phyloP scores from a whole-genome alignment of 2,329 filamentous ascomycete species.

The Cercospora berteroae region DNA sequence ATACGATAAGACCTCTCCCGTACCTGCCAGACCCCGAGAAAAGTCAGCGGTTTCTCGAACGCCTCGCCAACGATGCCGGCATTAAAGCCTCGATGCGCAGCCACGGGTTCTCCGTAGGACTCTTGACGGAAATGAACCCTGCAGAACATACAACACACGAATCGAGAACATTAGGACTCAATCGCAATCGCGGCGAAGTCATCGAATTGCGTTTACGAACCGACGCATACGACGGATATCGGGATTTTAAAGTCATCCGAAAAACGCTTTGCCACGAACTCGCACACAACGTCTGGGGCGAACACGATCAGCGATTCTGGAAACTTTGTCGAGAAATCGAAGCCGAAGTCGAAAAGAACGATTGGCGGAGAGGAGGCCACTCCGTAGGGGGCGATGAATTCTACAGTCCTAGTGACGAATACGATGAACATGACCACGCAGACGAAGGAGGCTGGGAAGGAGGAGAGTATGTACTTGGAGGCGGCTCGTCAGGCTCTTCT shows the following conservation, averaged over 20 bases:
- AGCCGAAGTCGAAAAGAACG: conserved; percentile 73
- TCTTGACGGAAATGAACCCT: conserved; percentile 96
- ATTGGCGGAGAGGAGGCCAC: conserved; percentile 72
- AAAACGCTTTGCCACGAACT: conserved; percentile 94
- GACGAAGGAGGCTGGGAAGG: conserved; percentile 75
- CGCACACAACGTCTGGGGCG: conserved; percentile 82
- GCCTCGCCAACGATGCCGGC: conserved; percentile 77
- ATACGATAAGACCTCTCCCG: conserved; percentile 68
- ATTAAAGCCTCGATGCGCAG: conserved; percentile 79
- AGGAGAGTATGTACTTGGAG: conserved; percentile 65
- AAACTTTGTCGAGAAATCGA: conserved; percentile 83
- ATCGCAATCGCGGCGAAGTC: conserved; percentile 81
- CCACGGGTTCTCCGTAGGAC: conserved; percentile 78
- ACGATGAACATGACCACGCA: conserved; percentile 48
- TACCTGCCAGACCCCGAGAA: conserved; percentile 75
- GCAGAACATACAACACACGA: conserved; percentile 77
- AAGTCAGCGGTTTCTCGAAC: conserved; percentile 68
- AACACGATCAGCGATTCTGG: conserved; percentile 89
- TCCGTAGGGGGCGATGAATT: conserved; percentile 60
- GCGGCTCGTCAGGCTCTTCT: conserved; percentile 20
- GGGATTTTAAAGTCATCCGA: conserved; percentile 87
- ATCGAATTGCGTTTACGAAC: conserved; percentile 91
- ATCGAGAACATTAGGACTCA: conserved; percentile 79
- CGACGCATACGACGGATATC: conserved; percentile 88
- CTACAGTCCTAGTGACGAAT: conserved; percentile 51